Base-by-base conservation (phyloP, 108 stramenopile species). In the Stephanodiscus minutulus region DNA sequence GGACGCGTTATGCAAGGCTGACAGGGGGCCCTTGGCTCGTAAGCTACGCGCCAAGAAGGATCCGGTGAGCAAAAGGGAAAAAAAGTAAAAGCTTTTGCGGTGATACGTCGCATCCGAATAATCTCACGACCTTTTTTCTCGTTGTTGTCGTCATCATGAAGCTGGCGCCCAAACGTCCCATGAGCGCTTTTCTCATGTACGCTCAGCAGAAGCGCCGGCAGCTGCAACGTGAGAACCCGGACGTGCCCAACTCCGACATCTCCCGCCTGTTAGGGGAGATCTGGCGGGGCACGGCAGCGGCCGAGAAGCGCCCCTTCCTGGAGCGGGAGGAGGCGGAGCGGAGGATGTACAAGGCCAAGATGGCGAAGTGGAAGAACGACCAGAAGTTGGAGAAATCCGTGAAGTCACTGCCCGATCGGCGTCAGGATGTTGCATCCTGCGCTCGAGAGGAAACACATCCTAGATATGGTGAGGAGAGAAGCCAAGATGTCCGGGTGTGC, bases 31-130 rank as follows among this genome's bases (percentile, higher is more conserved):
- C 13, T n/a, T 72, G 3, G 64, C 22, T 6, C 55, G 69, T 0
- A 82, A 82, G 21, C 15, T 76, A 0, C 47, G 81, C n/a, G 59
- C 71, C 3, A 82, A 82, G 65, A 82, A 82, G 37, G 43, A 82
- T 47, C 75, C 81, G 54, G 54, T 55, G 54, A 21, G 54, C 39
- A 39, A 39, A 9, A 8, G 11, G 8, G 9, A 39, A 39, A 39
- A 4, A 39, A 4, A 39, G 11, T 1, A 39, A 39, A 8, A 0
- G 39, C 39, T 39, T 39, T 39, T 39, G 39, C 39, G 3, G 39
- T 9, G 9, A 39, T 11, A 5, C 6, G 35, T 35, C 6, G 35
- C 39, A 39, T 39, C 11, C 39, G 39, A 39, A 39, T 9, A 9
- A 39, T 4, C 39, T 39, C 39, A 39, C 39, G 1, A 39, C 7